These are phyloP conservation scores for Xylaria scruposa DNA, from an alignment of 495 filamentous ascomycete species.

Conservation along the genomic window DNA sequence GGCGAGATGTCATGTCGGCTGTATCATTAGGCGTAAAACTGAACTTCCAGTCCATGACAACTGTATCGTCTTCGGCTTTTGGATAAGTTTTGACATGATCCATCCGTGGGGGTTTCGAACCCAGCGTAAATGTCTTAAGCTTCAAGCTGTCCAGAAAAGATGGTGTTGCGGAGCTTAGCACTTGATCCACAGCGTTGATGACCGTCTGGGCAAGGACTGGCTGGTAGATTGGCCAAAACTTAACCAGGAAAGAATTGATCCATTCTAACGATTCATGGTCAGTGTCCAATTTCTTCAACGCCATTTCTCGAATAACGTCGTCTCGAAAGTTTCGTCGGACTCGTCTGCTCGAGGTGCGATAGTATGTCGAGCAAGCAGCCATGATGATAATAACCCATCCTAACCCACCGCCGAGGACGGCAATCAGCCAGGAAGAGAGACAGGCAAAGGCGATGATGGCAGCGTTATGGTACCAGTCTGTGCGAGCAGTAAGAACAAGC, in stretches of 20 bases:
- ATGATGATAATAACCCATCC: constrained; percentile 93
- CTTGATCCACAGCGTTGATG: constrained; percentile 92
- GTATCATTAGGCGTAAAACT: constrained; percentile 97
- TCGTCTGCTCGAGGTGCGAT: constrained; percentile 91
- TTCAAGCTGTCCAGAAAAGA: constrained; percentile 92
- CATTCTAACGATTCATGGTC: constrained; percentile 95
- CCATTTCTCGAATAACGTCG: constrained; percentile 91
- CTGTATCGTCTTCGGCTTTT: constrained; percentile 90
- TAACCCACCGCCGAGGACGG: constrained; percentile 86
- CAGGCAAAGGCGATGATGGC: constrained; percentile 92
- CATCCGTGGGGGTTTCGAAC: constrained; percentile 92
- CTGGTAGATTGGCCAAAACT: constrained; percentile 99
- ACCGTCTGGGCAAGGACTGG: constrained; percentile 91
- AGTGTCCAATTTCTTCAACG: constrained; percentile 85
- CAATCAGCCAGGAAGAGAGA: constrained; percentile 87
- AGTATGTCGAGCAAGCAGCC: constrained; percentile 92
- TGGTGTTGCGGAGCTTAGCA: constrained; percentile 88
- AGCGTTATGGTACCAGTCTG: constrained; percentile 98
- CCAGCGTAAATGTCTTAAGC: constrained; percentile 88
- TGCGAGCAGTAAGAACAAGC: constrained; percentile 29
- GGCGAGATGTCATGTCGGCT: constrained; percentile 85
- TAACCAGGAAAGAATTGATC: constrained; percentile 98
- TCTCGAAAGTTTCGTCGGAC: constrained; percentile 96
- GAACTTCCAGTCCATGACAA: constrained; percentile 99
- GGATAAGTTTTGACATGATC: constrained; percentile 98